A percentile compares a stretch with the other conserved stretches of the same genome.
These are phyloP conservation scores for Candida qinlingensis DNA, from an alignment of 805 yeast genomes.

Conservation along the genomic window DNA sequence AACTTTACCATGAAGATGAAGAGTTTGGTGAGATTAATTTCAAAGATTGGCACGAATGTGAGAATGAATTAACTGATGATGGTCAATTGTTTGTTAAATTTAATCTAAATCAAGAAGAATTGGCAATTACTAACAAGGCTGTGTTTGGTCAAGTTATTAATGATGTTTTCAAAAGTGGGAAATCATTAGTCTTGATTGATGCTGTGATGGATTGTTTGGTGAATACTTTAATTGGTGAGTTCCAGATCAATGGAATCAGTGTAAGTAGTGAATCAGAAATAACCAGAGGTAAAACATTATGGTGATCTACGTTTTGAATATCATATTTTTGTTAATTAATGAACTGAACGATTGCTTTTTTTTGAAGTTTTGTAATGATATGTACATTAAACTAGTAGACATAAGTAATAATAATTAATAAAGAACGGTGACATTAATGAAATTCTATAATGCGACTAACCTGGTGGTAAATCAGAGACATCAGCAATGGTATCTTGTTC, in stretches of 20 bases:
- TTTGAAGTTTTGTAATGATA: no score
- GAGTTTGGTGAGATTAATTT: slow-evolving; percentile 41
- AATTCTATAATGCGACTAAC: slow-evolving; percentile 39
- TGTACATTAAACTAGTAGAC: no score
- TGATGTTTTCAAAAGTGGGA: slow-evolving; percentile 36
- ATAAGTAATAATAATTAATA: no score
- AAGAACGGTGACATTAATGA: neutral
- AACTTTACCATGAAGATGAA: slow-evolving; percentile 32
- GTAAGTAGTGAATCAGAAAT: slow-evolving; percentile 26
- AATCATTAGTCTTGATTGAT: slow-evolving; percentile 31
- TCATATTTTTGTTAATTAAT: no score
- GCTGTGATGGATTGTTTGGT: slow-evolving; percentile 34
- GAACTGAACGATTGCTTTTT: neutral
- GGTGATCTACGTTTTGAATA: no score
- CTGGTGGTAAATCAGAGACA: slow-evolving; percentile 90
- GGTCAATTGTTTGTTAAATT: slow-evolving; percentile 32
- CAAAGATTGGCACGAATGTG: slow-evolving; percentile 40
- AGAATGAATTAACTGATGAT: slow-evolving; percentile 26
- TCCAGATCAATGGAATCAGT: slow-evolving; percentile 26
- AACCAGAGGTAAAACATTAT: slow-evolving; percentile 2
- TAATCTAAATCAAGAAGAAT: slow-evolving; percentile 35
- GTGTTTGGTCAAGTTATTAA: slow-evolving; percentile 39
- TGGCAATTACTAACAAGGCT: slow-evolving; percentile 35
- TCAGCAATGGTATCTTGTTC: slow-evolving; percentile 67
- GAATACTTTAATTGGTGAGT: slow-evolving; percentile 28